Conservation (phyloP, 169 alveolate species). For the Plasmodium chabaudi region DNA sequence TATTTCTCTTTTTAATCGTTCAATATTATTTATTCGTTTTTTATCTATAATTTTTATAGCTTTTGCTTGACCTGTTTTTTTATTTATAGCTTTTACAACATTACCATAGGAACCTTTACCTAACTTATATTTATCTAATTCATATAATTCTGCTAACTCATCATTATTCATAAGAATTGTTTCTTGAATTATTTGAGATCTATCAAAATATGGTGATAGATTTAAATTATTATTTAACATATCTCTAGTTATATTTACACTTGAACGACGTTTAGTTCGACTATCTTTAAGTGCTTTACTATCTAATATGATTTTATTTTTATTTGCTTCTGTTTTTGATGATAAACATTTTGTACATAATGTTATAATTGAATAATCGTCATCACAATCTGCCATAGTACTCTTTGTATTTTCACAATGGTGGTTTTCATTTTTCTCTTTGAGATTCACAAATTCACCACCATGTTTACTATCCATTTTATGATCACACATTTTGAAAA, state of each 20-base stretch:
- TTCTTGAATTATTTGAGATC: conserved; percentile 82
- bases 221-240: conserved; percentile 15
- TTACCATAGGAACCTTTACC: conserved; percentile 93
- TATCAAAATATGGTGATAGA: conserved; percentile 80
- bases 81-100: conserved; percentile 91
- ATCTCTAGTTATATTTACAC: conserved; percentile 28
- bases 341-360: conserved; percentile 66
- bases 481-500: no score
- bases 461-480: no score
- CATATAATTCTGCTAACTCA: conserved; percentile 88
- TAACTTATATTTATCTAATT: conserved; percentile 84
- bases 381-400: conserved; percentile 65
- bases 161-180: conserved; percentile 80
- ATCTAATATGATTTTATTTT: conserved; percentile 29
- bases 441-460: neutral
- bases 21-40: conserved; percentile 89
- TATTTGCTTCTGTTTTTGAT: conserved; percentile 42
- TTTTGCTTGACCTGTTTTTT: conserved; percentile 88
- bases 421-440: neutral
- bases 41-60: conserved; percentile 91
- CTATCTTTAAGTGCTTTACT: conserved; percentile 67
- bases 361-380: conserved; percentile 57
- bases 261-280: conserved; percentile 14
- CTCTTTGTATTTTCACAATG: conserved; percentile 19
- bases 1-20: conserved; percentile 91